Evolutionary conservation across 2,329 filamentous ascomycete species (phyloP), one percentile per base, ranked within the genome.

Genomic region (Mycosphaerelloides madeirae): DNA sequence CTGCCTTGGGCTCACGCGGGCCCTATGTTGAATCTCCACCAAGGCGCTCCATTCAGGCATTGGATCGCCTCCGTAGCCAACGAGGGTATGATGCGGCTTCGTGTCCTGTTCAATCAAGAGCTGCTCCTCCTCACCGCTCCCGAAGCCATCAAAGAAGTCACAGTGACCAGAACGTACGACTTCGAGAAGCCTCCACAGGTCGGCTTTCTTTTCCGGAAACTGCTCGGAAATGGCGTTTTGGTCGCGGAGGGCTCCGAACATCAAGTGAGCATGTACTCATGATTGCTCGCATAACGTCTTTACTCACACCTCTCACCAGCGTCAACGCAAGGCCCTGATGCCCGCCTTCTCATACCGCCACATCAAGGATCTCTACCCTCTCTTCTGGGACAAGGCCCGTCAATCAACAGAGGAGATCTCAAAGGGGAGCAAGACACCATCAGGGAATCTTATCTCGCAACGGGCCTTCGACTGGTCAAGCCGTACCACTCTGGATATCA

Each of bases 401-500:
- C 12, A 58, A 68, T 1, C 74, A 73, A 13, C 19, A 15, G 18
- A 25, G 7, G n/a, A 52, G 36, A 29, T 31, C 46, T 9, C n/a
- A 50, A 19, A 29, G 41, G 46, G 39, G 38, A 56, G 12, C 15
- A 6, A 15, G 12, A 5, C 7, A 11, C 9, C 9, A 13, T 16
- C n/a, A n/a, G n/a, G n/a, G 28, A n/a, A 5, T 16, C n/a, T 4
- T 52, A 67, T 2, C 52, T 73, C 3, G 67, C 73, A 31, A 65
- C 73, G 5, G 57, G 63, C 13, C 61, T 65, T 13, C n/a, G n/a
- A n/a, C n/a, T 75, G 69, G 69, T 62, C 65, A 8, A 70, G 65
- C 20, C 71, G 76, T 3, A 69, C 74, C 3, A 77, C 76, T 0
- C 68, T 79, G 8, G 77, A 80, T 48, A 76, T 79, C 35, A 80